A percentile compares a stretch with the other conserved stretches of the same genome.
These are phyloP conservation scores for Kodamaea kaohsiungensis DNA, from an alignment of 805 yeast genomes.

Conservation along the genomic window DNA sequence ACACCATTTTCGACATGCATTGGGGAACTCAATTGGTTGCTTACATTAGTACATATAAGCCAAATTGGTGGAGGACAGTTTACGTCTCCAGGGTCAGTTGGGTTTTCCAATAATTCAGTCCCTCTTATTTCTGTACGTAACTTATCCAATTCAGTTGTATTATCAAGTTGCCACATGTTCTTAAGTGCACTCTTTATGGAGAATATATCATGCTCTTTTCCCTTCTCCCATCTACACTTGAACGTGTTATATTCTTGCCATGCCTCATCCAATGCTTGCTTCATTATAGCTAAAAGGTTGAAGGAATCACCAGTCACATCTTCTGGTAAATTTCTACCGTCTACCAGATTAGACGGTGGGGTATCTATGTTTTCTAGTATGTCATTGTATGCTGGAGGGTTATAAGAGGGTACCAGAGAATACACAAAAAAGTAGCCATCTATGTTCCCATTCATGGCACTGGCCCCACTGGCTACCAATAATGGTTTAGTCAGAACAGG, in stretches of 20 bases:
- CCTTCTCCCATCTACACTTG: slow-evolving; percentile 57
- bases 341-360: neutral
- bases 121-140: slow-evolving; percentile 28
- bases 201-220: slow-evolving; percentile 67
- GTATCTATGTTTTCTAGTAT: slow-evolving; percentile 18
- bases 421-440: slow-evolving; percentile 74
- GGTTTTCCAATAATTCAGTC: slow-evolving; percentile 30
- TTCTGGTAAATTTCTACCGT: slow-evolving; percentile 5
- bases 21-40: slow-evolving; percentile 61
- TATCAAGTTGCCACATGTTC: slow-evolving; percentile 54
- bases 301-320: slow-evolving; percentile 26
- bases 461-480: slow-evolving; percentile 75
- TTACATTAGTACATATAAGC: slow-evolving; percentile 63
- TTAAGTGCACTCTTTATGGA: slow-evolving; percentile 59
- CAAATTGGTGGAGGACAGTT: slow-evolving; percentile 62
- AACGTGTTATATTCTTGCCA: slow-evolving; percentile 68
- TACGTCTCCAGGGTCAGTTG: slow-evolving; percentile 36
- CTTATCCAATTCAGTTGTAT: slow-evolving; percentile 19
- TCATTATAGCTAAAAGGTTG: slow-evolving; percentile 46
- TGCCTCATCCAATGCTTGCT: slow-evolving; percentile 64
- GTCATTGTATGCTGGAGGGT: slow-evolving; percentile 60
- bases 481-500: slow-evolving; percentile 68
- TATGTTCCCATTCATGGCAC: slow-evolving; percentile 73
- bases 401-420: slow-evolving; percentile 62
- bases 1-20: slow-evolving; percentile 57